phyloP scores from a whole-genome alignment of 352 stramenopile species.

The Globisporangium ultimum region DNA sequence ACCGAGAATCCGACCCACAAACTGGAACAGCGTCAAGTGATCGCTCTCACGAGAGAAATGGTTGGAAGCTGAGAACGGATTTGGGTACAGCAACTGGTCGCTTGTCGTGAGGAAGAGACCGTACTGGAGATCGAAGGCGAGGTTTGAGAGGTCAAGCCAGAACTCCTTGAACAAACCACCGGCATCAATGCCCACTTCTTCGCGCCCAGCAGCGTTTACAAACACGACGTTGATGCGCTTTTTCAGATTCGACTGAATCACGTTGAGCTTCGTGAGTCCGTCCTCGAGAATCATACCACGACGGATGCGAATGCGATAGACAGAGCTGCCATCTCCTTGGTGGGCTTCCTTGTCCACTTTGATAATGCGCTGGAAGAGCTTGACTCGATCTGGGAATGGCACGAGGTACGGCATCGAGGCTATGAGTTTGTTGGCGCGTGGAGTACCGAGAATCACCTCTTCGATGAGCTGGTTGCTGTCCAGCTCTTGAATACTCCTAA shows the following conservation, averaged over 20 bases:
- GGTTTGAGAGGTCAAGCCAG: constrained; percentile 85
- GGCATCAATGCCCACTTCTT: constrained; percentile 96
- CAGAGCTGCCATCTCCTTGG: constrained; percentile 36
- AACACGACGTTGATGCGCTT: constrained; percentile 79
- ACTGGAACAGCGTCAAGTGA: constrained; percentile 92
- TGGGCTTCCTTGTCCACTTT: constrained; percentile 50
- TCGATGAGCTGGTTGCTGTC: constrained; percentile 57
- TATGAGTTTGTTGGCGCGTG: constrained; percentile 57
- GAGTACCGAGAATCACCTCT: constrained; percentile 45
- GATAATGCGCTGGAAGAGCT: constrained; percentile 62
- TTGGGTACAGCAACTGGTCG: constrained; percentile 91
- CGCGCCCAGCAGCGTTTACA: constrained; percentile 83
- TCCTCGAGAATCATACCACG: constrained; percentile 81
- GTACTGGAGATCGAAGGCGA: constrained; percentile 94
- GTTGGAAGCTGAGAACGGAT: constrained; percentile 82
- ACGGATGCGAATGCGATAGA: constrained; percentile 66
- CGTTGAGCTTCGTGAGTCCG: constrained; percentile 84
- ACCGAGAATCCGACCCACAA: constrained; percentile 92
- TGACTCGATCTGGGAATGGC: constrained; percentile 65
- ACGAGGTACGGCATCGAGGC: constrained; percentile 74
- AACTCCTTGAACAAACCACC: constrained; percentile 98
- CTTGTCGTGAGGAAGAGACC: constrained; percentile 76
- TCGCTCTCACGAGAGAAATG: constrained; percentile 80
- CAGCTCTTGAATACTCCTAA: constrained; percentile 54
- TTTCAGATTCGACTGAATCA: constrained; percentile 85